Evolutionary conservation across 2,329 filamentous ascomycete species (phyloP), one percentile per base, ranked within the genome.

Genomic region (Diplodia scrobiculata): DNA sequence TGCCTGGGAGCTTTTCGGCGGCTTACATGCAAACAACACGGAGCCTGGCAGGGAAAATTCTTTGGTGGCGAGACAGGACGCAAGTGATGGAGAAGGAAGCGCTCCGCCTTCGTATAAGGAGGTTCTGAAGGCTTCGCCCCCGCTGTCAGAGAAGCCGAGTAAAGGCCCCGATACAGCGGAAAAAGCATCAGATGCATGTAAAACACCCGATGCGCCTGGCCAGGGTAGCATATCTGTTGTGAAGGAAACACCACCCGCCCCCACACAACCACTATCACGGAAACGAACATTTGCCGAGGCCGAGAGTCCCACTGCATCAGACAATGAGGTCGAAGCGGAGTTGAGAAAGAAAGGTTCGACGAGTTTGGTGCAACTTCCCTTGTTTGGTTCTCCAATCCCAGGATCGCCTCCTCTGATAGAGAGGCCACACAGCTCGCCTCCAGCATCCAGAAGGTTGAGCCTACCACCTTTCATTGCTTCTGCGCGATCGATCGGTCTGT

Each of bases 31-130:
- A n/a, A 25, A n/a, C 13, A 45, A 51, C 19, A 4, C 17, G 6
- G 5, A 13, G 11, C 41, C 25, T 13, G n/a, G 10, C 3, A 5
- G 11, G 9, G 45, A 19, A 11, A 62, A 51, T 6, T 19, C 29
- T 6, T 27, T 51, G n/a, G 29, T 11, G 7, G 27, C 10, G 29
- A 62, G 34, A 19, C 17, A 25, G 2, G 5, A 13, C 2, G 58
- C 38, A n/a, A 17, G 11, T 7, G 45, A 51, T 21, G 29, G 45
- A 17, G 58, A 62, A 19, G 45, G 11, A 11, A 50, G 45, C 21
- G 58, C 58, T 14, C 58, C 58, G 17, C 58, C 58, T 21, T n/a
- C 45, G 11, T 62, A 62, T 19, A 47, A 62, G 17, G 41, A 50
- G 19, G 45, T 27, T 13, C 29, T 51, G 14, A 45, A n/a, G 17